Evolutionary conservation across 1,284 basidiomycete species (phyloP).

Genomic region (Flammula alnicola): DNA sequence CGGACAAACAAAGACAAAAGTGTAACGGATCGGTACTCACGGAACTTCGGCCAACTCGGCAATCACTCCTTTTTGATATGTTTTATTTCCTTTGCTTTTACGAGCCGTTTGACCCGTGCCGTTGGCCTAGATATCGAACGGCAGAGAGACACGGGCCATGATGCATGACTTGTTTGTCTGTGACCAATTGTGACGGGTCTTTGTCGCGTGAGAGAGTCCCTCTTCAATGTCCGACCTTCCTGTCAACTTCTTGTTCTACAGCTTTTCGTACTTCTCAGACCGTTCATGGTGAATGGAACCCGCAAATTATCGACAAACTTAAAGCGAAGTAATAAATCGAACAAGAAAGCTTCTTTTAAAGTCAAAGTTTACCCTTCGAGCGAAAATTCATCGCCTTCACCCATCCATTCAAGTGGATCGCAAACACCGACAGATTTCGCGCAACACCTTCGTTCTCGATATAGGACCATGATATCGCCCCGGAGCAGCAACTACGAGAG

Average conservation of each 20-base stretch:
- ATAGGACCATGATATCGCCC: conserved; percentile 39
- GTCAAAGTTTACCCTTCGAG: conserved; percentile 16
- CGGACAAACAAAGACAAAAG: too few relatives aligned
- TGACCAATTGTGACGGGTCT: too few relatives aligned
- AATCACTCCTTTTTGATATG: too few relatives aligned
- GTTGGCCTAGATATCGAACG: too few relatives aligned
- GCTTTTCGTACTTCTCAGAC: neutral
- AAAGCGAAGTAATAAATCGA: conserved; percentile 15
- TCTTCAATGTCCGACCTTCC: too few relatives aligned
- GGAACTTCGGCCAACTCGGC: too few relatives aligned
- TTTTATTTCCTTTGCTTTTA: too few relatives aligned
- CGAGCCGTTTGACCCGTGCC: too few relatives aligned
- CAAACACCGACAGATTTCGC: conserved; percentile 17
- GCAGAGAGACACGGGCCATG: too few relatives aligned
- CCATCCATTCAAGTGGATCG: conserved; percentile 16
- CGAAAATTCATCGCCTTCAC: conserved; percentile 9
- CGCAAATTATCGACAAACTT: conserved; percentile 6
- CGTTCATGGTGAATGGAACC: conserved; percentile 25
- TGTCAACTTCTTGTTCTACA: neutral
- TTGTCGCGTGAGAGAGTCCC: too few relatives aligned
- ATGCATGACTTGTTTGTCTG: too few relatives aligned
- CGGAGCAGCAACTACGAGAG: conserved; percentile 63
- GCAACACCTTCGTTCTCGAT: conserved; percentile 18
- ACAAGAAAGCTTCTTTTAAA: conserved; percentile 15
- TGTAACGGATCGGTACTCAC: too few relatives aligned